Evolutionary conservation across 2,329 filamentous ascomycete species (phyloP).

Genomic region (Akanthomyces muscarius): DNA sequence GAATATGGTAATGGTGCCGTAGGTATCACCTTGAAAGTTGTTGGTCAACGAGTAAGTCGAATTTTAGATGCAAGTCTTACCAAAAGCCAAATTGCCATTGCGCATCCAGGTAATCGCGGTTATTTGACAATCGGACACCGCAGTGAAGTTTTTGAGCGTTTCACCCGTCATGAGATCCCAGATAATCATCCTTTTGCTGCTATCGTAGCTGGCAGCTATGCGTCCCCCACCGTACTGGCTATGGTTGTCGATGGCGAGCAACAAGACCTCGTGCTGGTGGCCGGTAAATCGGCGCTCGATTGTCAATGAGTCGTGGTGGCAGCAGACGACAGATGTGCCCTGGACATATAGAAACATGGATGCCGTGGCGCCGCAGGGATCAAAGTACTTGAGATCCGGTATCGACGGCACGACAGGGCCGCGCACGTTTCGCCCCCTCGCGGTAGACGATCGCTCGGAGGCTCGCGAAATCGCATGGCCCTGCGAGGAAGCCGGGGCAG

Average conservation of each 20-base stretch:
- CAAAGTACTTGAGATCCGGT: constrained; percentile 58
- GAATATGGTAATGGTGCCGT: constrained; percentile 91
- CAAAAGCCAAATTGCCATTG: constrained; percentile 95
- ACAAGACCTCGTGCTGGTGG: constrained; percentile 76
- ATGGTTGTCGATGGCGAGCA: constrained; percentile 85
- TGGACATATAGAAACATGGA: constrained; percentile 88
- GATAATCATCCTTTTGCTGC: constrained; percentile 85
- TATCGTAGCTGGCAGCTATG: constrained; percentile 89
- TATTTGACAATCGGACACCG: constrained; percentile 73
- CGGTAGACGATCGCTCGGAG: constrained; percentile 52
- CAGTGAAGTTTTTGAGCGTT: constrained; percentile 86
- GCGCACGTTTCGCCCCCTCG: constrained; percentile 34
- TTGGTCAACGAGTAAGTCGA: background rate
- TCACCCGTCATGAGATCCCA: constrained; percentile 94
- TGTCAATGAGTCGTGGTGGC: constrained; percentile 87
- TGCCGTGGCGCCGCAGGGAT: constrained; percentile 85
- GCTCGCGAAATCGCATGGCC: constrained; percentile 57
- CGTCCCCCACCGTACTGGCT: constrained; percentile 82
- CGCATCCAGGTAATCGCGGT: constrained; percentile 85
- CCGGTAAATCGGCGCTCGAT: constrained; percentile 82
- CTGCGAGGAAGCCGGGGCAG: constrained; percentile 51
- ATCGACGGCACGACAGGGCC: constrained; percentile 48
- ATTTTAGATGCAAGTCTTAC: constrained; percentile 47
- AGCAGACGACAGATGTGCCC: constrained; percentile 75
- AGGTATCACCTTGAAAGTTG: constrained; percentile 66